Percentiles rank a stretch among this genome's conserved stretches.
These are phyloP conservation scores for Trypanosomatidae sp. DNA, from an alignment of 208 protist species.

Conservation along the genomic window DNA sequence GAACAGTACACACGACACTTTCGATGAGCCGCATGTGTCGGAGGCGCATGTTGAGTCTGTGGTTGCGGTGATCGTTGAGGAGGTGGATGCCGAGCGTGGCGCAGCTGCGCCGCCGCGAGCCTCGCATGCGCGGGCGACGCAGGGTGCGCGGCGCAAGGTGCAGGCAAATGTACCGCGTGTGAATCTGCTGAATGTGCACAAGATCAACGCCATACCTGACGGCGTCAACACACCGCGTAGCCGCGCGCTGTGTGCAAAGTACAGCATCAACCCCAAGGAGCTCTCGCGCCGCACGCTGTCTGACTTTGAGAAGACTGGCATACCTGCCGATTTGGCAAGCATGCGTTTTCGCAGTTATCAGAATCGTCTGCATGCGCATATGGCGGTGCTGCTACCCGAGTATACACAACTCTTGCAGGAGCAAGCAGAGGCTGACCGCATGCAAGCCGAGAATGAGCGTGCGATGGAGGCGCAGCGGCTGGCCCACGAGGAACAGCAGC, in stretches of 20 bases:
- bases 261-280: constrained; percentile 37
- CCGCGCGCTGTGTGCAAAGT: constrained; percentile 29
- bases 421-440: no score
- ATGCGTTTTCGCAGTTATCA: constrained; percentile 57
- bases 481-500: no score
- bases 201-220: constrained; percentile 13
- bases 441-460: no score
- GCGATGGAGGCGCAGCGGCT: no score
- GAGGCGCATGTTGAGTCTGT: no score
- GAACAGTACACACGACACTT: no score
- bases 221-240: constrained; percentile 69
- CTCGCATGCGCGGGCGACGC: not conserved
- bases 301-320: constrained; percentile 32
- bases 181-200: constrained; percentile 36
- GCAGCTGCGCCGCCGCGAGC: constrained; percentile 1
- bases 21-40: no score
- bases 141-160: constrained; percentile 5
- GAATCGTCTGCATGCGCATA: constrained; percentile 33
- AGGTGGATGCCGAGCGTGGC: not conserved
- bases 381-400: constrained; percentile 27
- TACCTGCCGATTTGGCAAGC: constrained; percentile 21
- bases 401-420: not conserved
- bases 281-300: constrained; percentile 14
- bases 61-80: no score
- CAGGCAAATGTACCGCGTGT: constrained; percentile 9